Evolutionary conservation across 371 early-diverging fungal species (phyloP).

Genomic region (Mortierella sp.): DNA sequence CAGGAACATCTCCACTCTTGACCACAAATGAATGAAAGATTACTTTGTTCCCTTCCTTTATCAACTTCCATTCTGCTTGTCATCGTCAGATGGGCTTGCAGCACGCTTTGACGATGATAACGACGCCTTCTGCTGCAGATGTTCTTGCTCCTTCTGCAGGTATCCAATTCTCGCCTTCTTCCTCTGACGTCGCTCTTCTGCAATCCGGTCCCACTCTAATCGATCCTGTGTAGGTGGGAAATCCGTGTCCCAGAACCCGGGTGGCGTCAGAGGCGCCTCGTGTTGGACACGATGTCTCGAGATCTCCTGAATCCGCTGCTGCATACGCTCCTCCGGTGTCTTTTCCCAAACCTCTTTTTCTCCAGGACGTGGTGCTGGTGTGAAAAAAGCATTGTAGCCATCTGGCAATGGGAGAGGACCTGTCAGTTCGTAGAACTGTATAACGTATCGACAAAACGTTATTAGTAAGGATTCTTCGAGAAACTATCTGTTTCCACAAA

Average conservation of each 20-base stretch:
- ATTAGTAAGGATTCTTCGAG: not conserved
- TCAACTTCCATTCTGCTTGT: not conserved
- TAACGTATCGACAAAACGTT: not conserved
- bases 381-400: constrained; percentile 47
- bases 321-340: constrained; percentile 25
- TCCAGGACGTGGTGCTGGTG: constrained; percentile 44
- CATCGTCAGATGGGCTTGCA: not conserved
- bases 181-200: constrained; percentile 30
- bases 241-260: constrained; percentile 47
- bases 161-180: constrained; percentile 18
- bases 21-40: too few species aligned
- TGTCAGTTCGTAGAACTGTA: constrained; percentile 39
- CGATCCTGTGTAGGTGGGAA: constrained; percentile 48
- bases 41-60: not conserved
- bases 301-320: constrained; percentile 41
- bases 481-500: not conserved
- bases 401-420: constrained; percentile 48
- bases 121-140: not conserved
- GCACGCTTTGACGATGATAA: not conserved
- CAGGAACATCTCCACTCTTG: too few species aligned
- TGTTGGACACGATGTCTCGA: constrained; percentile 52
- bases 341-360: constrained; percentile 43
- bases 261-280: constrained; percentile 33
- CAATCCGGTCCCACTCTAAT: constrained; percentile 40
- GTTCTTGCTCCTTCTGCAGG: constrained; percentile 4